A percentile compares a stretch with the other conserved stretches of the same genome.
phyloP scores from a whole-genome alignment of 257 asterid species.

The Solanum peruvianum region DNA sequence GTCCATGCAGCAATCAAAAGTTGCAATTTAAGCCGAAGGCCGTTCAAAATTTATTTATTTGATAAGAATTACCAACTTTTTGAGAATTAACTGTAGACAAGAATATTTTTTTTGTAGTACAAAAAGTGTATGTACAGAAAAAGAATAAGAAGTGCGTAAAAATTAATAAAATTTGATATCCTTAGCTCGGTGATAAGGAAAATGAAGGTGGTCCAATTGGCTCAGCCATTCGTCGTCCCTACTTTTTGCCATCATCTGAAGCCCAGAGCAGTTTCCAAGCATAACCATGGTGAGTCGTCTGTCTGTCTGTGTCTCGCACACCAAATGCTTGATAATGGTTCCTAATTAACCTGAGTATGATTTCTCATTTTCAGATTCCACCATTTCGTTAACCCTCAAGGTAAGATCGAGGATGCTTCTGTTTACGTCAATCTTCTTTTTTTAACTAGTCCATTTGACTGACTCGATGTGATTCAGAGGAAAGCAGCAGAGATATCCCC shows the following conservation, averaged over 20 bases:
- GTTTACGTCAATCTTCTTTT: neutral
- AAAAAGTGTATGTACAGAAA: no score
- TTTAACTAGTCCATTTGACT: conserved; percentile 12
- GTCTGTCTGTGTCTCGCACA: neutral
- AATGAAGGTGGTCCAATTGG: neutral
- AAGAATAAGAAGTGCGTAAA: no score
- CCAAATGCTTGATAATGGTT: no score
- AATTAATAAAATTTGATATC: no score
- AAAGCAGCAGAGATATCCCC: conserved; percentile 57
- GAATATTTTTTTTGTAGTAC: neutral
- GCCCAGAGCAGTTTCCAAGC: neutral
- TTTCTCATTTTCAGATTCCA: neutral
- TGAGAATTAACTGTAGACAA: neutral
- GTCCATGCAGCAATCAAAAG: neutral
- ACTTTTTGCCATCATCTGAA: neutral
- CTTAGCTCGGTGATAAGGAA: neutral
- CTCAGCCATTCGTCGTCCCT: neutral
- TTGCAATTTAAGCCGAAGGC: neutral
- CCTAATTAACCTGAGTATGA: neutral
- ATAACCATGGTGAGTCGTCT: neutral
- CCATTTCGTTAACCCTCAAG: conserved; percentile 33
- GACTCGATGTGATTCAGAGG: conserved; percentile 32
- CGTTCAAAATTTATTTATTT: neutral
- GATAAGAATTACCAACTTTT: neutral
- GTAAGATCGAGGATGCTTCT: conserved; percentile 21